phyloP scores from a whole-genome alignment of 306 rosid species.

The Dryas drummondii region DNA sequence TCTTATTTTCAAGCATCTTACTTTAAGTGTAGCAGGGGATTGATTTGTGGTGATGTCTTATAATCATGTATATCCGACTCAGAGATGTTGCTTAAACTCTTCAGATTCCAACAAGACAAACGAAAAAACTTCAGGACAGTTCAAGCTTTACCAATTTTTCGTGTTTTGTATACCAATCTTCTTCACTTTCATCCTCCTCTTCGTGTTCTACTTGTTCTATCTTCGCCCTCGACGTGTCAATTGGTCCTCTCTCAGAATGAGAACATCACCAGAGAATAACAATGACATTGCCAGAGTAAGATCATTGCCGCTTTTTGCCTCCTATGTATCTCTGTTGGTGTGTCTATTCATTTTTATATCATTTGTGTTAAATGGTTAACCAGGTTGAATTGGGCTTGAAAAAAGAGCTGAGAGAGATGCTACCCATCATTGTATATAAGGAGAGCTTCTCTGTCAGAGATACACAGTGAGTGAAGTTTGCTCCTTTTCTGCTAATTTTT shows the following conservation, averaged over 20 bases:
- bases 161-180: conserved; percentile 64
- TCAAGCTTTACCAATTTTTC: conserved; percentile 56
- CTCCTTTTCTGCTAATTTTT: not conserved
- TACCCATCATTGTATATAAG: conserved; percentile 69
- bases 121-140: conserved; percentile 2
- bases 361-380: not conserved
- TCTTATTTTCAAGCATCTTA: not conserved
- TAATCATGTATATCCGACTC: conserved; percentile 25
- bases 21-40: not conserved
- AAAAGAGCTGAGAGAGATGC: conserved; percentile 81
- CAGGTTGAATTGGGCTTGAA: conserved; percentile 62
- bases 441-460: conserved; percentile 80
- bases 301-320: not conserved
- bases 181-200: conserved; percentile 63
- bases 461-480: conserved; percentile 57
- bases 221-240: conserved; percentile 64
- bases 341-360: not conserved
- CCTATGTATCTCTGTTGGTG: not conserved
- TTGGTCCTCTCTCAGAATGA: conserved; percentile 58
- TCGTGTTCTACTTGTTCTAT: conserved; percentile 69
- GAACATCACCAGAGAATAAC: conserved; percentile 17
- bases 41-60: conserved; percentile 36
- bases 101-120: conserved; percentile 15
- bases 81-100: conserved; percentile 17
- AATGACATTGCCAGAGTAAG: conserved; percentile 43